Conservation (phyloP, 1,284 basidiomycete genomes). For the Microbotryum violaceum region DNA sequence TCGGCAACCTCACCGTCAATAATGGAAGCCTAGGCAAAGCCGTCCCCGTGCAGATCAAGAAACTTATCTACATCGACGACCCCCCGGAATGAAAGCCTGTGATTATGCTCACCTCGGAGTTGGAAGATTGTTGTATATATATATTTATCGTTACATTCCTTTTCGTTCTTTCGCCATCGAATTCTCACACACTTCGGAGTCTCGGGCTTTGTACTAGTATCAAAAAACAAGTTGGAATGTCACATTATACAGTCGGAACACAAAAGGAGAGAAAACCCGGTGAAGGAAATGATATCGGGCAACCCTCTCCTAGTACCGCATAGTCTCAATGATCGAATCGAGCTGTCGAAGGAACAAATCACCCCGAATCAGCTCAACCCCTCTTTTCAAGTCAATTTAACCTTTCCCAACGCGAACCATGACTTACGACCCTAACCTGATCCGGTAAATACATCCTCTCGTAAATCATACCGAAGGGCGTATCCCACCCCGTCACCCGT, state of each 20-base stretch:
- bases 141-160: not conserved
- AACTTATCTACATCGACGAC: conserved; percentile 33
- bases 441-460: conserved; percentile 90
- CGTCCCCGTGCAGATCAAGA: conserved; percentile 19
- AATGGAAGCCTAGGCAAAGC: conserved; percentile 15
- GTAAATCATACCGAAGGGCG: conserved; percentile 54
- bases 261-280: too few species aligned
- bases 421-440: conserved; percentile 54
- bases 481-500: conserved; percentile 77
- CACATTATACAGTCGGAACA: too few species aligned
- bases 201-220: not conserved
- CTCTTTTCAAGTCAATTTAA: too few species aligned
- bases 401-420: not conserved
- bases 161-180: not conserved
- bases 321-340: conserved; percentile 74
- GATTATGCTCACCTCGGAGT: not conserved
- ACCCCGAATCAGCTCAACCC: too few species aligned
- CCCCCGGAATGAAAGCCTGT: conserved; percentile 5
- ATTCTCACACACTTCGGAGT: too few species aligned
- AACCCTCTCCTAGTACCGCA: conserved; percentile 52
- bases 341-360: conserved; percentile 38
- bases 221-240: not conserved
- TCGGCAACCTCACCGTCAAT: conserved; percentile 30
- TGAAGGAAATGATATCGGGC: not conserved
- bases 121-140: not conserved